Evolutionary conservation across 139 green algal genomes (phyloP).

Genomic region (Chlamydomonas schloesseri): DNA sequence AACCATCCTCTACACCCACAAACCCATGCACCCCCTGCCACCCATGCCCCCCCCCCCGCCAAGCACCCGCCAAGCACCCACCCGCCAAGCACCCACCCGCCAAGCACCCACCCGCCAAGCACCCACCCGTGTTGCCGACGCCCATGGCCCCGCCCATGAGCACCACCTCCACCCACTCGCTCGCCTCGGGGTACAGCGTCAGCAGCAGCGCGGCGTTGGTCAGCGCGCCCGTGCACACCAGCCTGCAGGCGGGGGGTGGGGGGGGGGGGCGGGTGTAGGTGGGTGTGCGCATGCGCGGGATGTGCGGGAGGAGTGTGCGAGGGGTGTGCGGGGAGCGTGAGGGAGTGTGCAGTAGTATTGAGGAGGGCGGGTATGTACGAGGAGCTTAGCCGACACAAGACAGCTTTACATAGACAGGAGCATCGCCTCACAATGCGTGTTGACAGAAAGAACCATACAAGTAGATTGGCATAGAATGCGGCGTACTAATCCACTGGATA

Average conservation of each 20-base stretch:
- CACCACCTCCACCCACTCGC: constrained; percentile 73
- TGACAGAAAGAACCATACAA: too few relatives aligned
- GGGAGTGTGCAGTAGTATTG: too few relatives aligned
- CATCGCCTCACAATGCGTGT: too few relatives aligned
- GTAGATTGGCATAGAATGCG: too few relatives aligned
- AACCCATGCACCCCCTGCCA: neutral
- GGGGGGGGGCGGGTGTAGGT: neutral
- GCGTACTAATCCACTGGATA: too few relatives aligned
- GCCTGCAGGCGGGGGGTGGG: constrained; percentile 8
- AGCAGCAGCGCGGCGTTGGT: constrained; percentile 95
- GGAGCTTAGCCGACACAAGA: too few relatives aligned
- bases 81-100: neutral
- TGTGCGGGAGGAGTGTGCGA: neutral
- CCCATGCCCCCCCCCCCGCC: neutral
- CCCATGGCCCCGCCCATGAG: constrained; percentile 88
- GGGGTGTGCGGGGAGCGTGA: neutral
- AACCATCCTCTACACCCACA: too few relatives aligned
- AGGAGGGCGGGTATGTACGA: too few relatives aligned
- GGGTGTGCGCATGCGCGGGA: too few relatives aligned
- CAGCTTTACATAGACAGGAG: too few relatives aligned
- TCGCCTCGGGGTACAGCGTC: constrained; percentile 86
- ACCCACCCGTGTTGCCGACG: constrained; percentile 16
- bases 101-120: neutral
- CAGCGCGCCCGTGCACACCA: constrained; percentile 91
- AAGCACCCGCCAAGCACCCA: neutral